A percentile compares a stretch with the other conserved stretches of the same genome.
phyloP scores from a whole-genome alignment of 495 filamentous ascomycete species.

The Jackrogersella multiformis region DNA sequence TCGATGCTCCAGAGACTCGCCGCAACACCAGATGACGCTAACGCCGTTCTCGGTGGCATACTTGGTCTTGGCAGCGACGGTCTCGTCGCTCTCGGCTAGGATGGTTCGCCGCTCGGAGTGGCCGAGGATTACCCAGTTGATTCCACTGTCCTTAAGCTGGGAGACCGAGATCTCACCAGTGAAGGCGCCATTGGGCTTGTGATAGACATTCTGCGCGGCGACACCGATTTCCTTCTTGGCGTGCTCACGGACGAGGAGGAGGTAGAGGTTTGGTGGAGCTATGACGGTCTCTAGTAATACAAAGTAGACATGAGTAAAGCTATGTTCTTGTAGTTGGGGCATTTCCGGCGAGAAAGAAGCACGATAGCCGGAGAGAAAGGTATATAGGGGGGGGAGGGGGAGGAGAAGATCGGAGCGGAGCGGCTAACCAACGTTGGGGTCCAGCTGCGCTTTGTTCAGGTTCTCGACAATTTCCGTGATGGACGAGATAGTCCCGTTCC shows the following conservation, averaged over 20 bases:
- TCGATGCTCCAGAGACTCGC: conserved; percentile 92
- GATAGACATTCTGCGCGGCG: conserved; percentile 93
- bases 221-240: conserved; percentile 73
- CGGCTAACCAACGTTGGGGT: conserved; percentile 70
- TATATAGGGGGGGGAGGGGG: not conserved
- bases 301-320: conserved; percentile 4
- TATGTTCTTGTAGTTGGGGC: not conserved
- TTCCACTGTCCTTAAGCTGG: conserved; percentile 86
- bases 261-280: conserved; percentile 89
- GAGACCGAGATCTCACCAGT: conserved; percentile 94
- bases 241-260: conserved; percentile 81
- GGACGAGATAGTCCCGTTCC: conserved; percentile 90
- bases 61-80: conserved; percentile 93
- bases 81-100: conserved; percentile 83
- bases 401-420: too few species aligned
- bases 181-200: conserved; percentile 96
- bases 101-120: conserved; percentile 93
- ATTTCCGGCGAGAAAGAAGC: not conserved
- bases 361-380: not conserved
- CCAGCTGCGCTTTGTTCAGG: conserved; percentile 81
- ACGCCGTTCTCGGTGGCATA: conserved; percentile 85
- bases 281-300: conserved; percentile 82
- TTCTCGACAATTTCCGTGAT: conserved; percentile 87
- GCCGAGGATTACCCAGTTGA: conserved; percentile 89
- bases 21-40: conserved; percentile 93